Base-by-base conservation (phyloP, 2,329 filamentous ascomycete genomes). In the Fusarium temperatum region DNA sequence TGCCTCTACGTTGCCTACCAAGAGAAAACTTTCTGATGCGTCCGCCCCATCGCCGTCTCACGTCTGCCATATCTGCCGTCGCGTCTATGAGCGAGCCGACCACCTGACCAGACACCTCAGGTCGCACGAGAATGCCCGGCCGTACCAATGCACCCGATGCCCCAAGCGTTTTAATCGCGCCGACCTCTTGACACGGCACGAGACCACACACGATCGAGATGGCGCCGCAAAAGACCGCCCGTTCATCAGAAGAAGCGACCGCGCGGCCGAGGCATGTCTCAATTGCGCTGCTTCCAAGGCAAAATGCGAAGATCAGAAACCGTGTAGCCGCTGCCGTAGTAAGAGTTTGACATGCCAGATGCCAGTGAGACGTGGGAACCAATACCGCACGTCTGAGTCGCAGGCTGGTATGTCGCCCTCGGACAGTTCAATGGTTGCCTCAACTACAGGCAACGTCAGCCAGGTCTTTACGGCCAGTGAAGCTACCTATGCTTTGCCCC, bases 161-260 rank as follows among this genome's bases (percentile, higher is more conserved):
- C 76, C 76, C 15, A 78, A 78, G 63, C 75, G 76, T 24, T 78
- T 78, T 56, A 78, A 78, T 30, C 76, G 76, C 53, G 76, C 76
- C 22, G 76, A 78, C 57, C 73, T 78, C 35, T 58, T 78, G 26
- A 78, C 76, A 28, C 70, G 76, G 39, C 76, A 78, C 32, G 76
- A 78, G 63, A 78, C 76, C 32, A 78, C 76, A 10, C 76, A 78
- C 61, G 76, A 78, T 61, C 76, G 76, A 68, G 76, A 78, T 73
- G 76, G 76, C 30, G 56, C 68, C 30, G 62, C 76, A 47, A 78
- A 78, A 42, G 76, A 76, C 45, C 76, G 75, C 26, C 76, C 76
- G 10, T 78, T 78, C 22, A 78, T 78, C 54, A 67, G 74, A 58
- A 63, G 76, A 39, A 78, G 75, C 54, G 76, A 78, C 36, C 66